These are phyloP conservation scores for Symmetrospora coprosmae DNA, from an alignment of 768 basidiomycete species.

Conservation along the genomic window DNA sequence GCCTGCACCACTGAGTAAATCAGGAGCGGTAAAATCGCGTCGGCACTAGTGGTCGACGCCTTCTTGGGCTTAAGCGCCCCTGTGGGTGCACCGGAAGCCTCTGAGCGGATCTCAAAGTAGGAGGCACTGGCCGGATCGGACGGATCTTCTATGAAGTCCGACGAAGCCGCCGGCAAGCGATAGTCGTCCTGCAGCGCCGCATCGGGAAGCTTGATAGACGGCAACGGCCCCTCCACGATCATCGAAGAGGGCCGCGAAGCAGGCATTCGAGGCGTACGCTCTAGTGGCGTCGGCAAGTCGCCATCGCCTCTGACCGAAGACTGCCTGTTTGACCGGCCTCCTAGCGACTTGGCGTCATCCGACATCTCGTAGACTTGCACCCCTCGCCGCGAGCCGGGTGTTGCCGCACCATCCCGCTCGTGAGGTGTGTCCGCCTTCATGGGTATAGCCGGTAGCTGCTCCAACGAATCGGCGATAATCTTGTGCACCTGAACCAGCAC, in stretches of 20 bases:
- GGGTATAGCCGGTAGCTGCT: slow-evolving; percentile 29
- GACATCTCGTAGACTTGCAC: slow-evolving; percentile 21
- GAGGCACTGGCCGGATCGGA: neutral
- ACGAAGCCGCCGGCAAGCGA: neutral
- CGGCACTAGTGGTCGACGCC: slow-evolving; percentile 49
- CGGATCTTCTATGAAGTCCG: neutral
- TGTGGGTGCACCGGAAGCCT: neutral
- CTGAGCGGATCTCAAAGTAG: neutral
- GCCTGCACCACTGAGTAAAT: slow-evolving; percentile 88
- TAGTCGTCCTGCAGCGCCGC: slow-evolving; percentile 5
- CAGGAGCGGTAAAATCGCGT: slow-evolving; percentile 79
- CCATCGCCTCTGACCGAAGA: neutral
- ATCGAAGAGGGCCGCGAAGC: slow-evolving; percentile 19
- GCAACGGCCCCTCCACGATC: slow-evolving; percentile 8
- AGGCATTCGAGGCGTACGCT: neutral
- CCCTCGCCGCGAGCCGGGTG: neutral
- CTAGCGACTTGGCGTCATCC: slow-evolving; percentile 29
- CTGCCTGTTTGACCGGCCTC: neutral
- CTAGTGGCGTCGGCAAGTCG: neutral
- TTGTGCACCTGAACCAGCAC: slow-evolving; percentile 73
- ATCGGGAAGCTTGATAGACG: slow-evolving; percentile 27
- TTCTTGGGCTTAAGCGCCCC: neutral
- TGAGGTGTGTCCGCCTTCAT: slow-evolving; percentile 27
- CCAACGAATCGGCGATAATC: slow-evolving; percentile 44
- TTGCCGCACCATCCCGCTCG: too few species aligned